phyloP scores from a whole-genome alignment of 208 protist species.

The Plasmodiophora brassicae region DNA sequence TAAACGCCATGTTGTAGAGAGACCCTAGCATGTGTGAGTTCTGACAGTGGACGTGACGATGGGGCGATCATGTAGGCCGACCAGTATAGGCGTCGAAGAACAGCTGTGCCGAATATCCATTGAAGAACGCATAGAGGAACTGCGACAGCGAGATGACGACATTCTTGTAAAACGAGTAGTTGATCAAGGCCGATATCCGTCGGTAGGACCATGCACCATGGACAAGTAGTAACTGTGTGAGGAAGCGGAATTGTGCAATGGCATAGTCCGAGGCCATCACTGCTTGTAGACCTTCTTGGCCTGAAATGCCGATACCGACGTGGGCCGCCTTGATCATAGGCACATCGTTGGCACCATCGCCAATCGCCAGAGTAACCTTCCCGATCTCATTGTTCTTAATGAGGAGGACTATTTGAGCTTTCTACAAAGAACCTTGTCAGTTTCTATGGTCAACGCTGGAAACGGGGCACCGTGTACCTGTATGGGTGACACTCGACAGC shows the following conservation, averaged over 20 bases:
- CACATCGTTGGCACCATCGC: slow-evolving; percentile 62
- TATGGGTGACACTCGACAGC: slow-evolving; percentile 79
- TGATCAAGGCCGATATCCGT: slow-evolving; percentile 80
- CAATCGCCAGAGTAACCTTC: slow-evolving; percentile 48
- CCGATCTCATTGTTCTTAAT: neutral
- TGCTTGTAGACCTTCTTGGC: slow-evolving; percentile 57
- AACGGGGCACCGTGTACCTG: neutral
- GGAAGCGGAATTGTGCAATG: slow-evolving; percentile 80
- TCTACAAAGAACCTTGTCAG: neutral
- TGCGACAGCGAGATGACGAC: slow-evolving; percentile 43
- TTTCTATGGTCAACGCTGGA: no score
- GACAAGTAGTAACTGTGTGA: slow-evolving; percentile 80
- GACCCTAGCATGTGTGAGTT: neutral
- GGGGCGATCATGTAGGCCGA: no score
- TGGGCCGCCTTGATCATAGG: slow-evolving; percentile 54
- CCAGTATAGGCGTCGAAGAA: slow-evolving; percentile 44
- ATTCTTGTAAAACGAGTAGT: slow-evolving; percentile 94
- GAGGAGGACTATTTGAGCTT: slow-evolving; percentile 39
- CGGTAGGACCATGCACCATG: slow-evolving; percentile 84
- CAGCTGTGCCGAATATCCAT: slow-evolving; percentile 39
- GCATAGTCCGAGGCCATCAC: slow-evolving; percentile 75
- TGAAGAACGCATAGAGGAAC: slow-evolving; percentile 47
- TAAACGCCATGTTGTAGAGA: slow-evolving; percentile 45
- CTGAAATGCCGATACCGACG: slow-evolving; percentile 54
- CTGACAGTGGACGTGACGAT: no score